These are phyloP conservation scores for Aspergillus viridinutans DNA, from an alignment of 2,329 filamentous ascomycete genomes.

Conservation along the genomic window DNA sequence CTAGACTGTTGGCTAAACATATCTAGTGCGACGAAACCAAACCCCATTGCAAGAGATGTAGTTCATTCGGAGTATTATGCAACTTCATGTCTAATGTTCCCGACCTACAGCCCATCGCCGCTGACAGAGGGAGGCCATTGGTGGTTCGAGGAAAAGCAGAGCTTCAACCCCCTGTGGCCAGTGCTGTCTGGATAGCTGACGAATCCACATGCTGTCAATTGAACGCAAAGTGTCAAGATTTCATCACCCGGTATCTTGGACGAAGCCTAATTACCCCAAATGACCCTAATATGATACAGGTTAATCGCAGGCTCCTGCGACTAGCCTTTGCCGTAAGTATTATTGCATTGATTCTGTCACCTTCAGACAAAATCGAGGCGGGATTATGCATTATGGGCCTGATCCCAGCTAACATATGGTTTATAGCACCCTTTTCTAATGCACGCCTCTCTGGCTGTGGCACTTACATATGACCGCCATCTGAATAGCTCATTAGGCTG, in stretches of 20 bases:
- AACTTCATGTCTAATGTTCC: conserved; percentile 37
- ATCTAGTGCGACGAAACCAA: conserved; percentile 46
- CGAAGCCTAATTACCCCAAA: conserved; percentile 36
- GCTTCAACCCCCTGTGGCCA: conserved; percentile 22
- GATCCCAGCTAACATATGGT: conserved; percentile 6
- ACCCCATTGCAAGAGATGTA: conserved; percentile 43
- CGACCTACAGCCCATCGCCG: conserved; percentile 36
- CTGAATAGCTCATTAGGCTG: conserved; percentile 13
- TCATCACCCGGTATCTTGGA: conserved; percentile 39
- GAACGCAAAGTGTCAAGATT: conserved; percentile 40
- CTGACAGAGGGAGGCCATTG: conserved; percentile 17
- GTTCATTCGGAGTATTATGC: conserved; percentile 44
- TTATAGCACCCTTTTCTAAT: conserved; percentile 43
- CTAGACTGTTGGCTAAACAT: conserved; percentile 5
- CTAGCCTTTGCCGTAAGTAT: conserved; percentile 39
- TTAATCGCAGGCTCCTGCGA: conserved; percentile 38
- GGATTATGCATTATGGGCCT: background rate
- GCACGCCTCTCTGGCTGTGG: conserved; percentile 45
- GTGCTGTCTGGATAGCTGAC: conserved; percentile 35
- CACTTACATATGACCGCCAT: conserved; percentile 36
- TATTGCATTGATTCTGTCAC: background rate
- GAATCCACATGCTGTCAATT: conserved; percentile 32
- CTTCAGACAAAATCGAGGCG: background rate
- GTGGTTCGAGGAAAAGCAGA: conserved; percentile 11
- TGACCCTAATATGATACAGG: conserved; percentile 35